phyloP scores from a whole-genome alignment of 768 basidiomycete genomes.

The Myochromella boudieri region DNA sequence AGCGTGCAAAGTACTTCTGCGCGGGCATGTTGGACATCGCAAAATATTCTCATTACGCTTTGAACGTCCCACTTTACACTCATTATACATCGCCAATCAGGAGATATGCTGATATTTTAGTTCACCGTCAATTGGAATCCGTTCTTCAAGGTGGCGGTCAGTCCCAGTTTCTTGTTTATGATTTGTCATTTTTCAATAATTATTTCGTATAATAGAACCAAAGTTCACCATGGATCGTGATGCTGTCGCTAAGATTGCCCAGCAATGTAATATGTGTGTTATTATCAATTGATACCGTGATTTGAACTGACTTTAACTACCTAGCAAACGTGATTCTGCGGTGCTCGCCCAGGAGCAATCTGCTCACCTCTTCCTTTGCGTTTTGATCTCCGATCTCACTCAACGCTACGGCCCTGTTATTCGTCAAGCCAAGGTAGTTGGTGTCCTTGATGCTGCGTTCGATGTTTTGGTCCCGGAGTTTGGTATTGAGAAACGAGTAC shows the following conservation, averaged over 20 bases:
- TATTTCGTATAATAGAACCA: slow-evolving; percentile 49
- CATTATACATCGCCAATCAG: slow-evolving; percentile 93
- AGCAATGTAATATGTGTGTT: slow-evolving; percentile 94
- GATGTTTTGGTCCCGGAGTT: slow-evolving; percentile 97
- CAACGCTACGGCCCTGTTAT: slow-evolving; percentile 94
- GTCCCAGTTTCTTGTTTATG: slow-evolving; percentile 25
- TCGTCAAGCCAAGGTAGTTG: slow-evolving; percentile 92
- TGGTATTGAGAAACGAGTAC: slow-evolving; percentile 98
- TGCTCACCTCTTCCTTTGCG: slow-evolving; percentile 91
- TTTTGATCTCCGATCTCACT: slow-evolving; percentile 92
- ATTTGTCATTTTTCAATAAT: slow-evolving; percentile 8
- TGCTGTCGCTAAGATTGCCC: slow-evolving; percentile 95
- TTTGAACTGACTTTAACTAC: slow-evolving; percentile 5
- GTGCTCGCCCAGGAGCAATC: slow-evolving; percentile 95
- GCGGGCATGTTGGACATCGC: slow-evolving; percentile 99
- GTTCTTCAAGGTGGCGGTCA: slow-evolving; percentile 71
- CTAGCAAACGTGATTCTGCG: slow-evolving; percentile 88
- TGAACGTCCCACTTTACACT: slow-evolving; percentile 90
- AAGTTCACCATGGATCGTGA: slow-evolving; percentile 99
- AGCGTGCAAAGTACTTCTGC: slow-evolving; percentile 97
- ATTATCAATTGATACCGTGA: neutral
- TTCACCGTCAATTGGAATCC: slow-evolving; percentile 95
- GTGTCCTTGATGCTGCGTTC: slow-evolving; percentile 96
- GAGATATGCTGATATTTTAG: slow-evolving; percentile 90
- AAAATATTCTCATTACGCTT: slow-evolving; percentile 92